Conservation (phyloP, 805 yeast species). For the Saturnispora gosingensis region DNA sequence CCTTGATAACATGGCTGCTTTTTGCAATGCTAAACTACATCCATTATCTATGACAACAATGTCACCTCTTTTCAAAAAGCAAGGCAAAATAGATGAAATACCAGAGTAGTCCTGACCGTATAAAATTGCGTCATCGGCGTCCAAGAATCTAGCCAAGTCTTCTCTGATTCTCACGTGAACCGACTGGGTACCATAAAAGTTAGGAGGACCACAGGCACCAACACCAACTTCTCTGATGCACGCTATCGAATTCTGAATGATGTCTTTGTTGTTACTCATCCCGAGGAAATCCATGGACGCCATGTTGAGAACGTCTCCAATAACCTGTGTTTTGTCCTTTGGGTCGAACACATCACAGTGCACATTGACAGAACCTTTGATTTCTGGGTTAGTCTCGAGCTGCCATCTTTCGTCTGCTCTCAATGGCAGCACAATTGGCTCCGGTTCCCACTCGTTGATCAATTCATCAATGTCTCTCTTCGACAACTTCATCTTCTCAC, state of each 20-base stretch:
- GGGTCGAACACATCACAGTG: slow-evolving; percentile 25
- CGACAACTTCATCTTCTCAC: slow-evolving; percentile 54
- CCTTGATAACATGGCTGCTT: slow-evolving; percentile 79
- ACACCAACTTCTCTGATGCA: slow-evolving; percentile 72
- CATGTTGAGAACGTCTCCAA: slow-evolving; percentile 46
- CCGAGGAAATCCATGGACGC: slow-evolving; percentile 66
- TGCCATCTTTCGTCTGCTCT: slow-evolving; percentile 50
- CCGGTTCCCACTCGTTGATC: slow-evolving; percentile 88
- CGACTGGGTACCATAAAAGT: slow-evolving; percentile 93
- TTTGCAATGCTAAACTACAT: slow-evolving; percentile 68
- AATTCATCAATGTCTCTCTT: slow-evolving; percentile 68
- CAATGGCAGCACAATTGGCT: slow-evolving; percentile 58
- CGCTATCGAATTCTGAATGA: slow-evolving; percentile 45
- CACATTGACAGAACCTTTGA: slow-evolving; percentile 41
- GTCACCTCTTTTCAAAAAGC: slow-evolving; percentile 93
- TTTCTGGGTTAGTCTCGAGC: slow-evolving; percentile 51
- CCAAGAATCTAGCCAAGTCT: slow-evolving; percentile 65
- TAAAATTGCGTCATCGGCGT: slow-evolving; percentile 67
- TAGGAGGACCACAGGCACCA: slow-evolving; percentile 98
- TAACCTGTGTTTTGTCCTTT: slow-evolving; percentile 18
- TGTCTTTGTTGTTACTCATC: slow-evolving; percentile 38
- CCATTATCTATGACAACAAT: slow-evolving; percentile 80
- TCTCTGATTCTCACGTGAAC: slow-evolving; percentile 75
- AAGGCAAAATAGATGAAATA: slow-evolving; percentile 80
- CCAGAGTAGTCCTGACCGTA: slow-evolving; percentile 92